Base-by-base conservation (phyloP, 2,329 filamentous ascomycete species). In the Coniochaeta prunicola region DNA sequence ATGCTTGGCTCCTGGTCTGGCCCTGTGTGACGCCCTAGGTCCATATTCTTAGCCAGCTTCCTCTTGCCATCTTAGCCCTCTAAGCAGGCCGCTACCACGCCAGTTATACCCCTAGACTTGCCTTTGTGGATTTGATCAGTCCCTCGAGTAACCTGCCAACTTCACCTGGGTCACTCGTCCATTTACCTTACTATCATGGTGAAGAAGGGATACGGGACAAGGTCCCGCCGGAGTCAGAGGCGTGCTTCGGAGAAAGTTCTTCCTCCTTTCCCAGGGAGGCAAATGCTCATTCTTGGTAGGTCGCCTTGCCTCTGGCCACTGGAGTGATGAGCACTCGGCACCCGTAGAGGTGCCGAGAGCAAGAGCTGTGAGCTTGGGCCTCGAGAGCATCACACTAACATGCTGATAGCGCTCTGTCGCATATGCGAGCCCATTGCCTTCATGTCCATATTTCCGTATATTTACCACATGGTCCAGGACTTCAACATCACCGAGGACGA, bases 381-480 rank as follows among this genome's bases (percentile, higher is more conserved):
- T 53, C 21, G 34, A 12, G 31, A 24, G 19, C n/a, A 59, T 31
- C 53, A 13, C 3, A 45, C 24, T 55, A 26, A 38, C 30, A 54
- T 12, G 19, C 42, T 54, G 58, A 57, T 58, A 64, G 92, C 92
- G 53, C 81, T 96, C 69, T 96, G 92, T 76, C 88, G 94, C 70
- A 93, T 99, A 78, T 97, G 92, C 80, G 94, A 99, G 73, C 94
- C 94, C 57, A 97, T 99, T 73, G 94, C 94, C 6, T 97, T 99
- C 80, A 97, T 97, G 91, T 97, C 92, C 58, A 97, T 97, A 66
- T 97, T 99, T 71, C 94, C 94, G 1, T 99, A 97, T 74, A 92
- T 96, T 66, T 97, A 96, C 78, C 93, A 90, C 78, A 97, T 99
- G 94, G 89, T 97, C 66, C 82, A 92, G 68, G 91, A 92, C 62